Conservation (phyloP, 176 grass and related monocot species). For the Ensete ventricosum region DNA sequence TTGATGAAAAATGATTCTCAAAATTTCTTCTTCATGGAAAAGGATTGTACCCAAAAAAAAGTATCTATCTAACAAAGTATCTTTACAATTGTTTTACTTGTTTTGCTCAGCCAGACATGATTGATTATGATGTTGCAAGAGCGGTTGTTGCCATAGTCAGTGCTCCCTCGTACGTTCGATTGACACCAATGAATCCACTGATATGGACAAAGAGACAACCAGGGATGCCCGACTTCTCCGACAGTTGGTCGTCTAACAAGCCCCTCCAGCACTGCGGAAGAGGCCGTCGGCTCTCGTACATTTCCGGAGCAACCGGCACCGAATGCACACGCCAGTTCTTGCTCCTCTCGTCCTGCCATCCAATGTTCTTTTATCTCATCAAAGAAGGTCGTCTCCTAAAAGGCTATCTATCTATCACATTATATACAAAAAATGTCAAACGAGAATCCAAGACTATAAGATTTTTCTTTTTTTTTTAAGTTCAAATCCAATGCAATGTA, state of each 20-base stretch:
- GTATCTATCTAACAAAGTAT: too few relatives aligned
- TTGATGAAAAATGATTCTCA: too few relatives aligned
- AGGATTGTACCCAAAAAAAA: too few relatives aligned
- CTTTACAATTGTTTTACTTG: too few relatives aligned
- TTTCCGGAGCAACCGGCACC: conserved; percentile 62
- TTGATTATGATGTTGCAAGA: conserved; percentile 28
- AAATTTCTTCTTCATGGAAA: too few relatives aligned
- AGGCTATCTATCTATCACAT: too few relatives aligned
- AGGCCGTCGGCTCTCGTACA: conserved; percentile 65
- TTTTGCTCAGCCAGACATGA: too few relatives aligned
- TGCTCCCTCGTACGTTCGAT: conserved; percentile 70
- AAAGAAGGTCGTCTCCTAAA: too few relatives aligned
- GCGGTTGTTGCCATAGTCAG: conserved; percentile 85
- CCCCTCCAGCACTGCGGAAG: conserved; percentile 87
- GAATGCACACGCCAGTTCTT: conserved; percentile 87
- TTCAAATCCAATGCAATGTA: neutral
- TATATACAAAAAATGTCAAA: too few relatives aligned
- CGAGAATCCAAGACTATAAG: too few relatives aligned
- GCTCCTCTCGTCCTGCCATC: conserved; percentile 65
- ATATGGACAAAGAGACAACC: conserved; percentile 79
- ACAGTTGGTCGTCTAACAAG: conserved; percentile 64
- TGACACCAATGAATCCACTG: conserved; percentile 87
- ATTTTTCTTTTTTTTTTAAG: too few relatives aligned
- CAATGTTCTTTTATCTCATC: neutral
- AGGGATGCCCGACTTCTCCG: conserved; percentile 48